Conservation (phyloP, 2,329 filamentous ascomycete genomes). For the Fusarium protoensiforme region DNA sequence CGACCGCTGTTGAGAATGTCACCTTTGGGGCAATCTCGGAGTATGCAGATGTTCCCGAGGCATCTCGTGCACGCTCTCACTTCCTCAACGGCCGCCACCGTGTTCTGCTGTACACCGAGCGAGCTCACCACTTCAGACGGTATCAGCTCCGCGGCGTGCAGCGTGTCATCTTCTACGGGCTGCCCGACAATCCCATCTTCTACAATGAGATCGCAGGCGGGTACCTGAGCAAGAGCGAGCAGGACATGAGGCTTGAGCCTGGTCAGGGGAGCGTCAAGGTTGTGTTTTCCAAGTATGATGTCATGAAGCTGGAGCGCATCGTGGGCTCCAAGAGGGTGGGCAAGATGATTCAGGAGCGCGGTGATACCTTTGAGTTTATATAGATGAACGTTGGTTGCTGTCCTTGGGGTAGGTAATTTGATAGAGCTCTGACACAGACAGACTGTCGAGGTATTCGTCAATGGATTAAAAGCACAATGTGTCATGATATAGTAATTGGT, state of each 20-base stretch:
- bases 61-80: slow-evolving; percentile 85
- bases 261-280: slow-evolving; percentile 69
- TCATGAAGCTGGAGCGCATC: slow-evolving; percentile 86
- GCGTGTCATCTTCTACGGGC: slow-evolving; percentile 86
- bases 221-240: slow-evolving; percentile 71
- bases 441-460: background rate
- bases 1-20: slow-evolving; percentile 63
- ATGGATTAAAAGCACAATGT: slow-evolving; percentile 22
- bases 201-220: slow-evolving; percentile 81
- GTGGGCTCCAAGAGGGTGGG: slow-evolving; percentile 84
- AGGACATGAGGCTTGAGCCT: slow-evolving; percentile 64
- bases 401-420: background rate
- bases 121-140: slow-evolving; percentile 96
- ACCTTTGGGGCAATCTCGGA: slow-evolving; percentile 85
- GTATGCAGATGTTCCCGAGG: slow-evolving; percentile 82
- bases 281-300: slow-evolving; percentile 90
- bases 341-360: slow-evolving; percentile 84
- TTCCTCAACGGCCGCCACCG: slow-evolving; percentile 86
- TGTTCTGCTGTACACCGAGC: slow-evolving; percentile 90
- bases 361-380: slow-evolving; percentile 95
- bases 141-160: slow-evolving; percentile 85
- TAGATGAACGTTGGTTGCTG: slow-evolving; percentile 55
- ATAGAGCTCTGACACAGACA: slow-evolving; percentile 9
- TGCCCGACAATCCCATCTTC: slow-evolving; percentile 89
- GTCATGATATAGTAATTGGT: slow-evolving; percentile 43